Percentiles rank a stretch among this genome's conserved stretches.
Evolutionary conservation across 2,329 filamentous ascomycete species (phyloP).

Genomic region (Colletotrichum melonis): DNA sequence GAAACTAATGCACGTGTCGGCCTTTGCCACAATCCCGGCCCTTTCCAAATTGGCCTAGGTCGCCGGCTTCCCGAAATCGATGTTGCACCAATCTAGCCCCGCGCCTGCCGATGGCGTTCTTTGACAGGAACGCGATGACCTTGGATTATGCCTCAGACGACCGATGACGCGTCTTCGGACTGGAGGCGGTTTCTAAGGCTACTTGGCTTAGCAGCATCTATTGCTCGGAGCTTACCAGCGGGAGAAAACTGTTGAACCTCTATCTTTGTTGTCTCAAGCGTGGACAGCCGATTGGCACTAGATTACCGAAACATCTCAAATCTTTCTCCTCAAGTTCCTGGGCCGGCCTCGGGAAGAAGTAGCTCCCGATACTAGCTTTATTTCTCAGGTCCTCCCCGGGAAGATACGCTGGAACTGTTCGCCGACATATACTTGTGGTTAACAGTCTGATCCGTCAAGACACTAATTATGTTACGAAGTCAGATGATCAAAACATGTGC

Average conservation of each 20-base stretch:
- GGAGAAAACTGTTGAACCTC: background rate
- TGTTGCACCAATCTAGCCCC: background rate
- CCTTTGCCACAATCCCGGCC: constrained; percentile 18
- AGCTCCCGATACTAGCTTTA: background rate
- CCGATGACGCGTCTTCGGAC: background rate
- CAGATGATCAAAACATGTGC: too few relatives aligned
- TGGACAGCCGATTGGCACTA: background rate
- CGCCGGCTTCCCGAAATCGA: constrained; percentile 12
- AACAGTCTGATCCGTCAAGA: background rate
- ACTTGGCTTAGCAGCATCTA: background rate
- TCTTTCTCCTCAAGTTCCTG: background rate
- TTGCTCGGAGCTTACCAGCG: background rate
- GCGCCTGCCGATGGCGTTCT: background rate
- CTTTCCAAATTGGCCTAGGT: constrained; percentile 2
- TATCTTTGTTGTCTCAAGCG: background rate
- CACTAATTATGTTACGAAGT: too few relatives aligned
- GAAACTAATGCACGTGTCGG: constrained; percentile 33
- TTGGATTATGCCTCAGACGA: too few relatives aligned
- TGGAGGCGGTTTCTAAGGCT: background rate
- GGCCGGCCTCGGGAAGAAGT: background rate
- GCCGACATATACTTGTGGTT: background rate
- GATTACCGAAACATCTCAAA: background rate
- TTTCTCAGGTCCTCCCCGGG: too few relatives aligned
- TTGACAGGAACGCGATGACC: background rate
- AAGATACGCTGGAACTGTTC: background rate